Evolutionary conservation across 176 grass and related monocot genomes (phyloP).

Genomic region (maize (Zea mays)): DNA sequence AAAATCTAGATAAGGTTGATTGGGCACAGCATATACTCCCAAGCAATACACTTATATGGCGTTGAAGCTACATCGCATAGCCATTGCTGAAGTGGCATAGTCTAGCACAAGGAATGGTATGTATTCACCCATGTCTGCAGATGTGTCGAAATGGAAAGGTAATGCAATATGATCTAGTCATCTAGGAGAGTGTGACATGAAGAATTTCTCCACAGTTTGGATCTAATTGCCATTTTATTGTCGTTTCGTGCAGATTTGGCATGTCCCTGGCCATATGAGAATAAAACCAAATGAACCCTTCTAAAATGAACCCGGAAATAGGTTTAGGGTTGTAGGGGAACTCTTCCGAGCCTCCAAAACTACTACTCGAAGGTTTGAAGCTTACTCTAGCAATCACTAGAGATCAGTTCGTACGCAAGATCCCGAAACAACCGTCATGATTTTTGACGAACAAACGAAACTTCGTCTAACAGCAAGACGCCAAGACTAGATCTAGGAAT

Average conservation of each 20-base stretch:
- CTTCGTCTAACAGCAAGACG: not conserved
- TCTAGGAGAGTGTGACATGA: not conserved
- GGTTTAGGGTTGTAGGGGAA: not conserved
- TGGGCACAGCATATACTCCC: not conserved
- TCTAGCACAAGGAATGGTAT: not conserved
- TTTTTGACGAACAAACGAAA: not conserved
- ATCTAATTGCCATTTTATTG: not conserved
- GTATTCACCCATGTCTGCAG: not conserved
- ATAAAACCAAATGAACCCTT: not conserved
- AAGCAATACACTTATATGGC: not conserved
- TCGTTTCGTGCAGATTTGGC: not conserved
- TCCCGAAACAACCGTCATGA: not conserved
- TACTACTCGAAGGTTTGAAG: not conserved
- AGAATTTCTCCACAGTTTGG: not conserved
- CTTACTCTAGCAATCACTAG: too few species aligned
- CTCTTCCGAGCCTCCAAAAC: not conserved
- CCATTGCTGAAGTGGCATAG: not conserved
- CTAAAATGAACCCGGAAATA: not conserved
- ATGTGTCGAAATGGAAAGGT: not conserved
- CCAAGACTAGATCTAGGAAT: slow-evolving; percentile 19
- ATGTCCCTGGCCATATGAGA: not conserved
- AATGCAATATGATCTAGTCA: not conserved
- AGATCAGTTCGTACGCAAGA: too few species aligned
- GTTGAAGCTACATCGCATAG: not conserved
- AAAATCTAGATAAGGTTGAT: slow-evolving; percentile 1